Evolutionary conservation across 129 eudicot species (phyloP).

Genomic region (Helichrysum umbraculigerum): DNA sequence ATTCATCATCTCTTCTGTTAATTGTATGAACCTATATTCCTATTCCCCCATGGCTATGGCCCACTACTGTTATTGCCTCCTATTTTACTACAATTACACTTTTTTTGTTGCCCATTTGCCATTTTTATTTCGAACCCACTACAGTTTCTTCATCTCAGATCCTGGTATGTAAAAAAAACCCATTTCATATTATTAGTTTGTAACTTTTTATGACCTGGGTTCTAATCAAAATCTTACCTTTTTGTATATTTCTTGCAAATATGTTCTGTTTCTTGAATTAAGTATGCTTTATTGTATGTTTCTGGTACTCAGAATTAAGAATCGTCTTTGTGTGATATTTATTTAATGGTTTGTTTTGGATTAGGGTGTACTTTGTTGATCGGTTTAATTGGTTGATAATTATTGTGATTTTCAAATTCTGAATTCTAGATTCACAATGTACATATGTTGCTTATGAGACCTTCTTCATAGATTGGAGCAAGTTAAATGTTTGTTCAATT

Average conservation of each 20-base stretch:
- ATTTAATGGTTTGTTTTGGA: not conserved
- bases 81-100: constrained; percentile 13
- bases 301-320: not conserved
- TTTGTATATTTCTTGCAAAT: not conserved
- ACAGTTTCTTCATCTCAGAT: constrained; percentile 4
- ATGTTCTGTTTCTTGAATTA: not conserved
- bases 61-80: constrained; percentile 20
- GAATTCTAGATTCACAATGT: not conserved
- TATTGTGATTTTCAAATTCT: not conserved
- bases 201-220: not conserved
- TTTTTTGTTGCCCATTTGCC: not conserved
- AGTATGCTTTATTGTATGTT: not conserved
- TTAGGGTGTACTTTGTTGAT: not conserved
- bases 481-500: constrained; percentile 5
- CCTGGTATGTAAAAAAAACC: constrained; percentile 22
- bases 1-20: constrained; percentile 9
- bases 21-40: constrained; percentile 15
- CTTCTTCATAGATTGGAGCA: not conserved
- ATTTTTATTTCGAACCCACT: not conserved
- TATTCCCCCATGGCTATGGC: constrained; percentile 21
- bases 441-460: not conserved
- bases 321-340: not conserved
- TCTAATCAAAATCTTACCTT: not conserved
- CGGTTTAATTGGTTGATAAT: not conserved
- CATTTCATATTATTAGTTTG: not conserved